Evolutionary conservation across 2,329 filamentous ascomycete species (phyloP).

Genomic region (Calonectria leucothoes): DNA sequence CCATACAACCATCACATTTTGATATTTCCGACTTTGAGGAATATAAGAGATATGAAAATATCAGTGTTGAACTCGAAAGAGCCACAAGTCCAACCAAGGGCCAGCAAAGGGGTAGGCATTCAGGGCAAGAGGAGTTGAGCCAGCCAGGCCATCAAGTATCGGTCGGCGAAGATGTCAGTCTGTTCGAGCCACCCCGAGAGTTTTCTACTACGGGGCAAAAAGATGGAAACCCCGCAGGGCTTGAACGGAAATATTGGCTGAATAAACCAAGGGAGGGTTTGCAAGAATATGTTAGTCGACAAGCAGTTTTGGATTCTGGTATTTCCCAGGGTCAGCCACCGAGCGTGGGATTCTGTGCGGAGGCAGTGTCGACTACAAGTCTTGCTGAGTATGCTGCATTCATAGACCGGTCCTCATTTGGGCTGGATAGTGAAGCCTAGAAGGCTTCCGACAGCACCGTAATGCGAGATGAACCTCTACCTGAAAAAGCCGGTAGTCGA

Average conservation of each 20-base stretch:
- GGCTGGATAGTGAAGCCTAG: constrained; percentile 31
- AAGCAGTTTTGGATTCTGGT: not conserved
- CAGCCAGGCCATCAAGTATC: not conserved
- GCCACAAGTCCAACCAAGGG: not conserved
- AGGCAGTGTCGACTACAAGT: constrained; percentile 29
- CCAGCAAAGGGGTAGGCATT: not conserved
- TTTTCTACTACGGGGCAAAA: not conserved
- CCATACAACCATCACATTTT: constrained; percentile 26
- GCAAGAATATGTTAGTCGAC: not conserved
- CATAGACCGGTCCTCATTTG: constrained; percentile 2
- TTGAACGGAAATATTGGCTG: not conserved
- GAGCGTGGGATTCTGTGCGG: constrained; percentile 37
- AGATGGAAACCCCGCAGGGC: not conserved
- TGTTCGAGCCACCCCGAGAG: not conserved
- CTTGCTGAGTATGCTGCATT: constrained; percentile 8
- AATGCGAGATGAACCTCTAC: not conserved
- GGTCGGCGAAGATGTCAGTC: not conserved
- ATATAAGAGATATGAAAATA: not conserved
- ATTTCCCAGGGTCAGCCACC: not conserved
- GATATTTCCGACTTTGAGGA: not conserved
- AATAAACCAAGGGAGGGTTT: not conserved
- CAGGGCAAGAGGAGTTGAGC: not conserved
- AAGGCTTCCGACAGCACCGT: constrained; percentile 22
- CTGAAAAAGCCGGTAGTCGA: not conserved
- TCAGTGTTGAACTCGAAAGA: not conserved